phyloP scores from a whole-genome alignment of 805 yeast species.

The Maudiozyma pseudohumilis region DNA sequence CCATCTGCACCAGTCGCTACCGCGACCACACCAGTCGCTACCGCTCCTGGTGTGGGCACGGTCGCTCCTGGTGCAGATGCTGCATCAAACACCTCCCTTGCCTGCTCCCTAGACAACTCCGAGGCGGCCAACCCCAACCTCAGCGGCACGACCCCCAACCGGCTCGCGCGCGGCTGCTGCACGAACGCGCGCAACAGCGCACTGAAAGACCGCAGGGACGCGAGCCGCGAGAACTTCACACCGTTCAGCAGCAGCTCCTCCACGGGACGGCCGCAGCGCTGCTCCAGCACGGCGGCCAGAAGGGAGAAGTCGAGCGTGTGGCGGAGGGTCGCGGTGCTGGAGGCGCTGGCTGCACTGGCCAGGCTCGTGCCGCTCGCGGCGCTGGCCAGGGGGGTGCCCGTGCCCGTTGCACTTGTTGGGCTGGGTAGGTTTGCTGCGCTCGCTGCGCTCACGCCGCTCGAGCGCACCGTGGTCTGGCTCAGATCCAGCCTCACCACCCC shows the following conservation, averaged over 20 bases:
- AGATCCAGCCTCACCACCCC: conserved; percentile 53
- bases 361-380: conserved; percentile 18
- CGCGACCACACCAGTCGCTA: conserved; percentile 14
- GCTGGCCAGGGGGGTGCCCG: too few species aligned
- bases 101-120: conserved; percentile 49
- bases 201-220: conserved; percentile 38
- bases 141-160: conserved; percentile 10
- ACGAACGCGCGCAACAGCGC: conserved; percentile 49
- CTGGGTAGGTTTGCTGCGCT: conserved; percentile 4
- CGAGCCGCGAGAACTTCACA: conserved; percentile 47
- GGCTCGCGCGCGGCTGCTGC: conserved; percentile 16
- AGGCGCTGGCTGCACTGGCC: neutral
- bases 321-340: conserved; percentile 32
- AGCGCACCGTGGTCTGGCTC: conserved; percentile 45
- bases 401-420: too few species aligned
- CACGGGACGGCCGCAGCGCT: conserved; percentile 51
- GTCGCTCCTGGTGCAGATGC: conserved; percentile 33
- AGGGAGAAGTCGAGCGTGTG: conserved; percentile 75
- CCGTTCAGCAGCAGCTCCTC: conserved; percentile 76
- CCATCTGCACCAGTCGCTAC: too few species aligned
- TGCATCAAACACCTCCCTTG: conserved; percentile 50
- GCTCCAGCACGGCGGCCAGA: conserved; percentile 57
- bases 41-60: conserved; percentile 5
- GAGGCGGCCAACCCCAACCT: conserved; percentile 73
- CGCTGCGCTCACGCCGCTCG: conserved; percentile 13